Evolutionary conservation across 2,329 filamentous ascomycete species (phyloP).

Genomic region (Mariannaea sp.): DNA sequence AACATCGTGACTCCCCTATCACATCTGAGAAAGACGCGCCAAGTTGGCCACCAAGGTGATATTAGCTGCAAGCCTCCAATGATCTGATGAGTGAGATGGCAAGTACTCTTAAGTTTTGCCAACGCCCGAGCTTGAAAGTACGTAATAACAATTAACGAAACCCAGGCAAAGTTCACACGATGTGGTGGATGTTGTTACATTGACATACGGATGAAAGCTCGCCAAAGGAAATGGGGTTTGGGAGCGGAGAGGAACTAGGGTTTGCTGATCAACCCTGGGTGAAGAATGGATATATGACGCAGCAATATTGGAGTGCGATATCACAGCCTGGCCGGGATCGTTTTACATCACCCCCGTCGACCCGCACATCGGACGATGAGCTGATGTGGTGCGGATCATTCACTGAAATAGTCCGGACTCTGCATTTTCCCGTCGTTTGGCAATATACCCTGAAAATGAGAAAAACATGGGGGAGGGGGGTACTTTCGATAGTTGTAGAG

Average conservation of each 20-base stretch:
- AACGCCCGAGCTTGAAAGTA: too few relatives aligned
- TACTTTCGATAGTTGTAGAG: slow-evolving; percentile 23
- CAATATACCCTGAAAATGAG: slow-evolving; percentile 10
- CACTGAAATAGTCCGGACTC: not conserved
- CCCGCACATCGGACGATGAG: slow-evolving; percentile 6
- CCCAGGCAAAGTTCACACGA: too few relatives aligned
- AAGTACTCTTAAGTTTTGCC: too few relatives aligned
- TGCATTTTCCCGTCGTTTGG: slow-evolving; percentile 1
- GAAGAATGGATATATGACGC: slow-evolving; percentile 9
- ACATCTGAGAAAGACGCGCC: too few relatives aligned
- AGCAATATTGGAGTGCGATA: slow-evolving; percentile 14
- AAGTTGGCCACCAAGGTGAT: too few relatives aligned
- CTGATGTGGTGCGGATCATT: slow-evolving; percentile 8
- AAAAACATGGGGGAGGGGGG: slow-evolving; percentile 8
- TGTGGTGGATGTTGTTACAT: too few relatives aligned
- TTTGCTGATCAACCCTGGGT: slow-evolving; percentile 1
- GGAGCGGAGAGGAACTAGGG: too few relatives aligned
- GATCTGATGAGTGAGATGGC: too few relatives aligned
- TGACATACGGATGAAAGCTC: slow-evolving; percentile 13
- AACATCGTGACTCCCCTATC: too few relatives aligned
- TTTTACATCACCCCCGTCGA: slow-evolving; percentile 4
- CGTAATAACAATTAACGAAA: too few relatives aligned
- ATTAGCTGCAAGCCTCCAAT: too few relatives aligned
- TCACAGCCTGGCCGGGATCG: slow-evolving; percentile 17
- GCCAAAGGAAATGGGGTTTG: not conserved